Base-by-base conservation (phyloP, 768 basidiomycete genomes). In the Boletus fagicola region DNA sequence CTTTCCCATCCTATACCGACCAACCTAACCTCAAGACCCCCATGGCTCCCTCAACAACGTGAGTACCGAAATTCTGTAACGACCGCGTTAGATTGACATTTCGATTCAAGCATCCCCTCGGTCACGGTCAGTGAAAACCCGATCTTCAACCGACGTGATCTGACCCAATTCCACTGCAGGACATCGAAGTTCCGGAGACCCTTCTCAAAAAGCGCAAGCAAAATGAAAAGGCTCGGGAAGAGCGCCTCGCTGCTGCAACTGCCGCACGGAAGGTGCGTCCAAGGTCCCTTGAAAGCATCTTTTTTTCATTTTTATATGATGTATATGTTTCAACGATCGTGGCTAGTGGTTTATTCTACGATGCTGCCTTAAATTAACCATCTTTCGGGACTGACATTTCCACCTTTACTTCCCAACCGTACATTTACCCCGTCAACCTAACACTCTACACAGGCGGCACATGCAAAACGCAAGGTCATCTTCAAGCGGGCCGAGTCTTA, bases 141-240 rank as follows among this genome's bases (percentile, higher is more conserved):
- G 33, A 42, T 46, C 7, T n/a, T 52, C 48, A 24, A 56, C 47
- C 16, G 18, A 54, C 50, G 26, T 57, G 53, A 48, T 54, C 44
- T 74, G 36, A 69, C 54, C 42, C 18, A 40, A 33, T 24, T 40
- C 22, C 22, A 28, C 49, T 59, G 60, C 68, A 93, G 91, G 85
- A 87, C 72, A 87, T 97, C 75, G 90, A 95, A 85, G 95, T 96
- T 79, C 95, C 95, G 75, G 95, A 97, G 88, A 98, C 95, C 72
- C 87, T 98, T 81, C 92, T 98, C 81, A 98, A 97, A 86, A 98
- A 96, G 83, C 88, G 95, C 80, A 94, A 95, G 81, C 90, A 94
- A 80, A 95, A 87, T 71, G 93, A 96, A 82, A 95, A 95, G 82
- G 90, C 88, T 62, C 83, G 93, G 70, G 94, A 95, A 80, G 94